These are phyloP conservation scores for Heracleum sosnowskyi DNA, from an alignment of 129 eudicot species.

Conservation along the genomic window DNA sequence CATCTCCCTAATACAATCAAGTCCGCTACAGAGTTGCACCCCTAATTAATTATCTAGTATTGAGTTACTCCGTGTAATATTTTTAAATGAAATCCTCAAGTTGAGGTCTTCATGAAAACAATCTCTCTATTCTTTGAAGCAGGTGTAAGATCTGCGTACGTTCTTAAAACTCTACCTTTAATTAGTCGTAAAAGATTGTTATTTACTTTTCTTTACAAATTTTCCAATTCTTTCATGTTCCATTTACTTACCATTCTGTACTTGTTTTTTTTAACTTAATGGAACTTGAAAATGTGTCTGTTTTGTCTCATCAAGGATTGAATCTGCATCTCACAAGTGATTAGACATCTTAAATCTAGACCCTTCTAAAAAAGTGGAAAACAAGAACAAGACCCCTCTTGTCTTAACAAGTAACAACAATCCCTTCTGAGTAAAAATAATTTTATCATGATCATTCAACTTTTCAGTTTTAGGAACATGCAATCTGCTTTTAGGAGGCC, in stretches of 20 bases:
- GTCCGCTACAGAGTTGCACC: not conserved
- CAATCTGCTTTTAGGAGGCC: conserved; percentile 3
- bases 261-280: too few species aligned
- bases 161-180: too few species aligned
- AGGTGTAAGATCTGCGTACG: not conserved
- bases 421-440: too few species aligned
- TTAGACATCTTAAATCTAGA: conserved; percentile 12
- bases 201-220: not conserved
- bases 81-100: not conserved
- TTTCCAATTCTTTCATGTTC: not conserved
- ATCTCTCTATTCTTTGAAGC: not conserved
- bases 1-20: not conserved
- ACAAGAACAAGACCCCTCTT: conserved; percentile 10
- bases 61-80: not conserved
- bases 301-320: conserved; percentile 21
- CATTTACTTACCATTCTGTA: not conserved
- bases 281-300: not conserved
- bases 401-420: conserved; percentile 1
- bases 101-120: not conserved
- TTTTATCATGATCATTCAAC: not conserved
- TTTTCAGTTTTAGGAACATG: conserved; percentile 6
- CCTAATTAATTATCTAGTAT: not conserved
- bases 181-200: not conserved
- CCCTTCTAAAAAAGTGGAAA: not conserved
- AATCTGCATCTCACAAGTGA: not conserved